A percentile compares a stretch with the other conserved stretches of the same genome.
Evolutionary conservation across 371 early-diverging fungal species (phyloP).

Genomic region (Apophysomyces variabilis): DNA sequence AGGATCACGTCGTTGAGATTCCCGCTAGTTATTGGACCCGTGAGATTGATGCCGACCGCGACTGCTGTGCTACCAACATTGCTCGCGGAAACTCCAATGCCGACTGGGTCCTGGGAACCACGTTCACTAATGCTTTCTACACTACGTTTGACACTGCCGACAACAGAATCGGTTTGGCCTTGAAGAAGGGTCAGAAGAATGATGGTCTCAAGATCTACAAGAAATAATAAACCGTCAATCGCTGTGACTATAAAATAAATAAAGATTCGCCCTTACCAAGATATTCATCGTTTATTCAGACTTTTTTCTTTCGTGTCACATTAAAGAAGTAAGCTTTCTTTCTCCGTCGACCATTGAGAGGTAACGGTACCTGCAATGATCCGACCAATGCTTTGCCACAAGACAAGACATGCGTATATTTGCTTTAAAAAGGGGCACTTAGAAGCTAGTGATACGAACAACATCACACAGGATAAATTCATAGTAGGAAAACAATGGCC

Average conservation of each 20-base stretch:
- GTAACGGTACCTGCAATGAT: too few species aligned
- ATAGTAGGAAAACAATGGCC: too few species aligned
- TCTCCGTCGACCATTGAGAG: background rate
- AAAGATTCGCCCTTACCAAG: background rate
- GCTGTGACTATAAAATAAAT: conserved; percentile 1
- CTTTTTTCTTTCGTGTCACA: conserved; percentile 4
- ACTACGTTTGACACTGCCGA: conserved; percentile 44
- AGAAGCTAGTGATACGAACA: too few species aligned
- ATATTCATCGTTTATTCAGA: too few species aligned
- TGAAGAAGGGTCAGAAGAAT: conserved; percentile 41
- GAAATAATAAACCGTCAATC: conserved; percentile 11
- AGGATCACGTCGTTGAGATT: conserved; percentile 34
- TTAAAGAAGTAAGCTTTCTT: background rate
- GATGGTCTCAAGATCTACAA: conserved; percentile 36
- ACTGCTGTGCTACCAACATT: conserved; percentile 49
- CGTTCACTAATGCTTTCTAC: conserved; percentile 55
- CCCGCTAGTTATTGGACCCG: conserved; percentile 53
- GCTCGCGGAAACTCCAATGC: conserved; percentile 41
- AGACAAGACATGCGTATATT: too few species aligned
- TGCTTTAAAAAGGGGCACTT: too few species aligned
- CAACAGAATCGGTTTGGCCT: conserved; percentile 41
- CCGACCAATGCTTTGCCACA: too few species aligned
- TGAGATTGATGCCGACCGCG: conserved; percentile 32
- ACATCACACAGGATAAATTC: too few species aligned
- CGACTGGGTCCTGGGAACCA: conserved; percentile 47